phyloP scores from a whole-genome alignment of 192 early-diverging fungal genomes.

The Kappamyces sp. region DNA sequence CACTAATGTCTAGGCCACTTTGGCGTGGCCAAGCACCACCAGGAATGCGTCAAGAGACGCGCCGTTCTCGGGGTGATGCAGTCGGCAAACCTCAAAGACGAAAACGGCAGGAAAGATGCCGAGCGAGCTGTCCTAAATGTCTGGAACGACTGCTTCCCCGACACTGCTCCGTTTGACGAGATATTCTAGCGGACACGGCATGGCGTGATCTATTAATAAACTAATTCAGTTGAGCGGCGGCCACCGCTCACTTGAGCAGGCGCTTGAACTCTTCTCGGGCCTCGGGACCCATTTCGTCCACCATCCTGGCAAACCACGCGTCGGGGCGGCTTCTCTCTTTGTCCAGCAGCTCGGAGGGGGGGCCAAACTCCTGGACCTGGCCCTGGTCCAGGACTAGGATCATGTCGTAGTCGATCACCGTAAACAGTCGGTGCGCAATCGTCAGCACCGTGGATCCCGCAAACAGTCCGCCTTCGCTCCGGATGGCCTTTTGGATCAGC shows the following conservation, averaged over 20 bases:
- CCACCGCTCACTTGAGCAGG: no score
- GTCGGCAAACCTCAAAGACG: conserved; percentile 68
- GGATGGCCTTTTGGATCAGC: conserved; percentile 34
- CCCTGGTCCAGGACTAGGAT: conserved; percentile 41
- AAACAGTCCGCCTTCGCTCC: conserved; percentile 28
- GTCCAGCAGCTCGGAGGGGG: conserved; percentile 36
- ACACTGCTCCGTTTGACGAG: conserved; percentile 95
- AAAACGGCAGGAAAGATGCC: conserved; percentile 50
- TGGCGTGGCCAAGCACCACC: conserved; percentile 40
- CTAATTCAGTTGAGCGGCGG: no score
- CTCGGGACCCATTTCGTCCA: conserved; percentile 39
- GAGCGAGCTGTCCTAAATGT: conserved; percentile 83
- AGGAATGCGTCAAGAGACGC: conserved; percentile 77
- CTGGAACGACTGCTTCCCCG: conserved; percentile 84
- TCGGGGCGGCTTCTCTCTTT: conserved; percentile 18
- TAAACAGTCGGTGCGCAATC: conserved; percentile 42
- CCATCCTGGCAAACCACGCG: conserved; percentile 48
- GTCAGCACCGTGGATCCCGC: conserved; percentile 42
- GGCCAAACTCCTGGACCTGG: conserved; percentile 46
- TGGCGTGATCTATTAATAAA: no score
- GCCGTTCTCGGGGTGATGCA: conserved; percentile 72
- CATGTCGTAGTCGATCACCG: conserved; percentile 38
- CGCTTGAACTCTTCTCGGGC: no score
- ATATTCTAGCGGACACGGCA: conserved; percentile 34
- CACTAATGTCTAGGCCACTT: conserved; percentile 16